A percentile compares a stretch with the other conserved stretches of the same genome.
phyloP scores from a whole-genome alignment of 1,284 basidiomycete species.

The Microbotryum saponariae region DNA sequence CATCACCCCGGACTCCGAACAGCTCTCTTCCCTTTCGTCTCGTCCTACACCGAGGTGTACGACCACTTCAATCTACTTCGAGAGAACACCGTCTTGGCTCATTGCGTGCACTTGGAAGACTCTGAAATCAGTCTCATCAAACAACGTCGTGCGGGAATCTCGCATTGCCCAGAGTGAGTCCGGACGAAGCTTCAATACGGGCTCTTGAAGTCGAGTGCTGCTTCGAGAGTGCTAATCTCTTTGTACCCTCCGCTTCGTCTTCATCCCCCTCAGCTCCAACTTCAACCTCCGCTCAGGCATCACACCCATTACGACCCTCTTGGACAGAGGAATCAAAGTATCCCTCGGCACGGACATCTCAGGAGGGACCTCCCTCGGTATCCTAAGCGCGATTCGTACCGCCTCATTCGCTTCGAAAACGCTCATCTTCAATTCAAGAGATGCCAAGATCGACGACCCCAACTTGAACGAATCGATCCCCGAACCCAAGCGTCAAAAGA shows the following conservation, averaged over 20 bases:
- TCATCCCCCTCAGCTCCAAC: slow-evolving; percentile 47
- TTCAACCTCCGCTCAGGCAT: slow-evolving; percentile 80
- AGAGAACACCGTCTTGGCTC: slow-evolving; percentile 76
- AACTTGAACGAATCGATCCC: not conserved
- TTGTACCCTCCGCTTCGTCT: not conserved
- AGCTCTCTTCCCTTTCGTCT: slow-evolving; percentile 37
- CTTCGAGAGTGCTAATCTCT: not conserved
- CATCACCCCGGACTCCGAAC: not conserved
- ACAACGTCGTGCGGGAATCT: slow-evolving; percentile 62
- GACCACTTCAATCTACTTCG: slow-evolving; percentile 68
- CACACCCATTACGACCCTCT: slow-evolving; percentile 65
- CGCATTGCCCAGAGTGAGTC: slow-evolving; percentile 78
- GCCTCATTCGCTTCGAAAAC: slow-evolving; percentile 31
- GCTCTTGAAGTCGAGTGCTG: not conserved
- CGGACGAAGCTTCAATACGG: not conserved
- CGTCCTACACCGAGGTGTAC: slow-evolving; percentile 55
- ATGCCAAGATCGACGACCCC: not conserved
- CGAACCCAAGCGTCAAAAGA: too few relatives aligned
- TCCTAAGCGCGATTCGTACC: slow-evolving; percentile 59
- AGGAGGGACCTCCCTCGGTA: slow-evolving; percentile 51
- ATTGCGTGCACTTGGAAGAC: slow-evolving; percentile 70
- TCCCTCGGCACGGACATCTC: slow-evolving; percentile 35
- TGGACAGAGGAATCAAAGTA: slow-evolving; percentile 73
- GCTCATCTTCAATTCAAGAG: slow-evolving; percentile 19
- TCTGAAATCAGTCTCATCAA: slow-evolving; percentile 68